Conservation (phyloP, 2,329 filamentous ascomycete species). For the Colletotrichum sojae region DNA sequence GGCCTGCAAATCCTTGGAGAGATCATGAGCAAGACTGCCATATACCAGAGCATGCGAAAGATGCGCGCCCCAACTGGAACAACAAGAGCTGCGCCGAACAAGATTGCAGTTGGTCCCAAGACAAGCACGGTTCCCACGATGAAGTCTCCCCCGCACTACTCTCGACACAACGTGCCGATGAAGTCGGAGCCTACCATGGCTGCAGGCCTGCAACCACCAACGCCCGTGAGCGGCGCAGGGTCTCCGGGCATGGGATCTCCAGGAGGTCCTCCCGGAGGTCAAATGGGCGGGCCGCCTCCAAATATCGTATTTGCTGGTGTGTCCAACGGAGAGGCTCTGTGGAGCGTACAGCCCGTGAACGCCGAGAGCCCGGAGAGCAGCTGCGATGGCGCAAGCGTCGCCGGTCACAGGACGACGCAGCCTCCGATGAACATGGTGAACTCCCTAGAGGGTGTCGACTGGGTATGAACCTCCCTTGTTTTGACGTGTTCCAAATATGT, state of each 20-base stretch:
- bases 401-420: conserved; percentile 38
- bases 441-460: conserved; percentile 71
- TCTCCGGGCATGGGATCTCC: conserved; percentile 34
- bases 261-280: conserved; percentile 29
- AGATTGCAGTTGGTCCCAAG: conserved; percentile 50
- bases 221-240: conserved; percentile 26
- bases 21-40: conserved; percentile 71
- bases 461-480: conserved; percentile 62
- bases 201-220: conserved; percentile 15
- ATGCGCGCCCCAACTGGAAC: conserved; percentile 66
- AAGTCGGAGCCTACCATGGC: conserved; percentile 38
- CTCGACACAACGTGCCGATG: conserved; percentile 27
- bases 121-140: conserved; percentile 44
- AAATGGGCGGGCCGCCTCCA: conserved; percentile 40
- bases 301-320: conserved; percentile 62
- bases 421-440: conserved; percentile 35
- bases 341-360: conserved; percentile 57
- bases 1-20: conserved; percentile 73
- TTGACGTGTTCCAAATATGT: too few relatives aligned
- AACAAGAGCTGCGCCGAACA: conserved; percentile 53
- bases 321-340: conserved; percentile 63
- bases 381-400: conserved; percentile 56
- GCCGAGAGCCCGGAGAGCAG: conserved; percentile 59
- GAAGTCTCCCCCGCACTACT: conserved; percentile 36
- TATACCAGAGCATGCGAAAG: conserved; percentile 72